Percentiles rank a stretch among this genome's conserved stretches.
Evolutionary conservation across 306 rosid species (phyloP).

Genomic region (Potentilla sterilis): DNA sequence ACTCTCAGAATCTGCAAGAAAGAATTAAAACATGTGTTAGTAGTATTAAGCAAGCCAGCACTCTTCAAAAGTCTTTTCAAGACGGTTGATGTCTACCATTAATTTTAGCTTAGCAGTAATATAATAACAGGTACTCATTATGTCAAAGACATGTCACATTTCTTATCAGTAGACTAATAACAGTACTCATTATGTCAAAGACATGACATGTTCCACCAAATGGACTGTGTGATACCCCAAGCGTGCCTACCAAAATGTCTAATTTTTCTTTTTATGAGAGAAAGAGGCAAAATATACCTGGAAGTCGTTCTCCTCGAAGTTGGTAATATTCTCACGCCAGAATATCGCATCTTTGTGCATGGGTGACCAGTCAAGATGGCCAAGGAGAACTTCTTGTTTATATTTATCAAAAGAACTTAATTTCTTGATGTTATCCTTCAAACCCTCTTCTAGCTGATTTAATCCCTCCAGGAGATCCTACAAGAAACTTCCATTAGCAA

Average conservation of each 20-base stretch:
- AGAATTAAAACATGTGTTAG: constrained; percentile 20
- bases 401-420: constrained; percentile 88
- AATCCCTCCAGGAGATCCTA: constrained; percentile 93
- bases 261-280: neutral
- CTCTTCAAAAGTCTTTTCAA: neutral
- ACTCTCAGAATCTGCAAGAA: constrained; percentile 80
- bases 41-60: neutral
- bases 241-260: neutral
- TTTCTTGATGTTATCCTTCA: constrained; percentile 83
- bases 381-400: constrained; percentile 94
- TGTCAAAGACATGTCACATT: neutral
- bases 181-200: neutral
- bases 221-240: neutral
- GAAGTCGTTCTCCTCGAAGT: constrained; percentile 92
- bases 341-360: constrained; percentile 92
- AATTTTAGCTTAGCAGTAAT: neutral
- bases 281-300: constrained; percentile 50
- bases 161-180: neutral
- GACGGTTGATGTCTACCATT: neutral
- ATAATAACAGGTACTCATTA: neutral
- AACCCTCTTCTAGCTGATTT: constrained; percentile 77
- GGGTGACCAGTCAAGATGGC: constrained; percentile 97
- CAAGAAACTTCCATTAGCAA: constrained; percentile 25
- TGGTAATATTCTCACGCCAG: constrained; percentile 86
- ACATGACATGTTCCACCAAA: neutral